phyloP scores from a whole-genome alignment of 225 moss, liverwort and hornwort species.

The Takakia lepidozioides region DNA sequence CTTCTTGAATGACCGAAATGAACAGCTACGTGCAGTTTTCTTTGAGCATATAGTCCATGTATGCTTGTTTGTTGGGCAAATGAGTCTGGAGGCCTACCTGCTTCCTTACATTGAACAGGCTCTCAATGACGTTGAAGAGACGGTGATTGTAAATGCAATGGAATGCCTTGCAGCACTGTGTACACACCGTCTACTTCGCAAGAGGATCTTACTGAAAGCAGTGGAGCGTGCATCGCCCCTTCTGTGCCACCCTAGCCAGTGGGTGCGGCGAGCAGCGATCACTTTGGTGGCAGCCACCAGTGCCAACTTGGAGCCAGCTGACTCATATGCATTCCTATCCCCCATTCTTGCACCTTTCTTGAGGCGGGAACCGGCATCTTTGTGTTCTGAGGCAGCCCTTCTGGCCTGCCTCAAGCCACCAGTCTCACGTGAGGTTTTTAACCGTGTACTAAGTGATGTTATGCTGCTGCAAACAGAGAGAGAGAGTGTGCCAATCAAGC shows the following conservation, averaged over 20 bases:
- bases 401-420: conserved; percentile 92
- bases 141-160: conserved; percentile 88
- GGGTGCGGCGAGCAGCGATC: conserved; percentile 92
- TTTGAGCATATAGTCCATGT: conserved; percentile 97
- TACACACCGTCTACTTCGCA: conserved; percentile 74
- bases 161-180: conserved; percentile 94
- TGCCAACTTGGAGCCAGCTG: conserved; percentile 73
- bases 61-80: conserved; percentile 92
- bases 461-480: conserved; percentile 76
- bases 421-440: conserved; percentile 91
- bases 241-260: conserved; percentile 96
- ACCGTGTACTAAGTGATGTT: conserved; percentile 78
- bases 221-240: conserved; percentile 90
- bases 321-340: conserved; percentile 82
- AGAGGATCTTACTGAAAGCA: conserved; percentile 73
- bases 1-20: conserved; percentile 96
- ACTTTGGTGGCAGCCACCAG: conserved; percentile 89
- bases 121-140: conserved; percentile 98
- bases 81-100: conserved; percentile 87
- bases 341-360: conserved; percentile 86
- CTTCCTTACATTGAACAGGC: conserved; percentile 97
- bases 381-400: conserved; percentile 74
- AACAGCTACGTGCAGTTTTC: conserved; percentile 94
- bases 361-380: conserved; percentile 84
- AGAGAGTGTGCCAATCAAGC: conserved; percentile 54